Base-by-base conservation (phyloP, 148 eudicot genomes). In the Silene latifolia region DNA sequence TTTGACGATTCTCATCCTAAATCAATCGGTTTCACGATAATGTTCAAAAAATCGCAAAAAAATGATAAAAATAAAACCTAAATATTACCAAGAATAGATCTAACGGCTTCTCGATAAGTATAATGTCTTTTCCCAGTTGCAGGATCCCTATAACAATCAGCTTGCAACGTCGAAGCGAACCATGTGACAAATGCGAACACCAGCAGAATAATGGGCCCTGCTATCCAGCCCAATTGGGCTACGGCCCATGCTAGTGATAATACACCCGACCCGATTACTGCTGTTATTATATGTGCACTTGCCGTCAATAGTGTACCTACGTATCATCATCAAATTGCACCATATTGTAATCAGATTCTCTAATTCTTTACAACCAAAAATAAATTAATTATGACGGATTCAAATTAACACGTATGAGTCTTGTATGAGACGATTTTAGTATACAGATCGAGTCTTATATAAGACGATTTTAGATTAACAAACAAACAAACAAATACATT, bases 81-180 rank as follows among this genome's bases (percentile, higher is more conserved):
- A 39, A n/a, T 32, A 5, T 24, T 84, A 89, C 90, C 93, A 58
- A 89, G 78, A 69, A 82, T 80, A 25, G 87, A 79, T 77, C 62
- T 70, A 0, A 87, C 90, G 53, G 79, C 89, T 4, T 84, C 85
- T 63, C 59, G 77, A 77, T 89, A 89, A 44, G 83, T 82, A 73
- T 82, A 80, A 77, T 86, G 82, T 64, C 93, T 75, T 4, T 46
- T 72, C 70, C 89, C 93, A 7, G 86, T 78, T 12, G 25, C 39
- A 3, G 68, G 58, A 62, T 61, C 66, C 7, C 76, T 10, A 12
- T 72, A 72, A 60, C 75, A 72, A 72, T 72, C 75, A 11, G 51
- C 64, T 17, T 25, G 66, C n/a, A 72, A 20, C 4, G 65, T 57
- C 0, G 75, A 57, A 7, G 75, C 75, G 29, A 17, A 58, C 75